These are phyloP conservation scores for Gloeophyllum trabeum DNA, from an alignment of 768 basidiomycete species.

Conservation along the genomic window DNA sequence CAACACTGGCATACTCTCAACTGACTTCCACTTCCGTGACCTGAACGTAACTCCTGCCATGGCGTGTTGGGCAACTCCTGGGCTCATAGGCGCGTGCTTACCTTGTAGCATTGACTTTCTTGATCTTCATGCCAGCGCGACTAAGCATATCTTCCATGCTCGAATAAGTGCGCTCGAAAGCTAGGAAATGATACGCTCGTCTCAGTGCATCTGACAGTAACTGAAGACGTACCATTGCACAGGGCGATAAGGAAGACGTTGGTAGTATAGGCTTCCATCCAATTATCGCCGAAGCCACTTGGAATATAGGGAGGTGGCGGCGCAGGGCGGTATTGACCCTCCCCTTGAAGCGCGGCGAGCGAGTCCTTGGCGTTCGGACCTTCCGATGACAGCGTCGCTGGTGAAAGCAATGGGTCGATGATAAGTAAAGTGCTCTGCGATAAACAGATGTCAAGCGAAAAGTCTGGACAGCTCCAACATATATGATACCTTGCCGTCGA, in stretches of 20 bases:
- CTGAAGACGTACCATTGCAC: background rate
- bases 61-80: too few relatives aligned
- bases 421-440: conserved; percentile 16
- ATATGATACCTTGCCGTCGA: too few relatives aligned
- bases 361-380: background rate
- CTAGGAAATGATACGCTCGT: background rate
- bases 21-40: too few relatives aligned
- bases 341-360: background rate
- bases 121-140: background rate
- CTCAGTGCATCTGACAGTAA: background rate
- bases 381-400: background rate
- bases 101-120: background rate
- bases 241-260: background rate
- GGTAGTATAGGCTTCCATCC: background rate
- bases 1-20: too few relatives aligned
- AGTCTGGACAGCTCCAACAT: background rate
- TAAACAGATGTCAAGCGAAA: background rate
- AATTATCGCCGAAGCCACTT: background rate
- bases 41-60: too few relatives aligned
- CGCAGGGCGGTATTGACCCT: background rate
- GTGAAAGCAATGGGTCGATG: background rate
- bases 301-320: background rate
- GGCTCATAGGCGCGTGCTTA: too few relatives aligned
- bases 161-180: background rate
- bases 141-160: background rate